These are phyloP conservation scores for Aspergillus sparsus DNA, from an alignment of 495 filamentous ascomycete genomes.

Conservation along the genomic window DNA sequence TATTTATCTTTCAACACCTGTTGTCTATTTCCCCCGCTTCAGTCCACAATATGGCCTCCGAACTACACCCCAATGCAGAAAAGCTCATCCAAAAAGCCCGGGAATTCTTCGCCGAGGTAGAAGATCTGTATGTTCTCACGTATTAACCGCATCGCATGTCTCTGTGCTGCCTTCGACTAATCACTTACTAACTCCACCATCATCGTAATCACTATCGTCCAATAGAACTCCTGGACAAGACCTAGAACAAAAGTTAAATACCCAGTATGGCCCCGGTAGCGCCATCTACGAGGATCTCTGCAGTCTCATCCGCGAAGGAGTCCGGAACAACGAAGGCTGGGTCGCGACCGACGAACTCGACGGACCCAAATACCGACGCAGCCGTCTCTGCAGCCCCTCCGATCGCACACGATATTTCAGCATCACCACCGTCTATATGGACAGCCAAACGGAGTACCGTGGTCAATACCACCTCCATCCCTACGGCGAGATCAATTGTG, in stretches of 20 bases:
- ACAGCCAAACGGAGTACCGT: constrained; percentile 38
- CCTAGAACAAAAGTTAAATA: constrained; percentile 43
- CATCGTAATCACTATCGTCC: neutral
- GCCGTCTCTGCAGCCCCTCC: constrained; percentile 39
- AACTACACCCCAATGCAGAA: constrained; percentile 35
- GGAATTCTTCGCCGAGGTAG: constrained; percentile 45
- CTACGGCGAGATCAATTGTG: constrained; percentile 52
- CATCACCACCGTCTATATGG: constrained; percentile 55
- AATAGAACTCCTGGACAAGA: constrained; percentile 45
- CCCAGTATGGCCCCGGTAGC: constrained; percentile 43
- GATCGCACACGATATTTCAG: constrained; percentile 44
- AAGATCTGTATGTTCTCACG: constrained; percentile 40
- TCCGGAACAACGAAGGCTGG: constrained; percentile 45
- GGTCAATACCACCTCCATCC: constrained; percentile 51
- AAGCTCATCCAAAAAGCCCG: constrained; percentile 37
- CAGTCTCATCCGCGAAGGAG: constrained; percentile 35
- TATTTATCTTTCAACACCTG: neutral
- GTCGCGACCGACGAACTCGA: constrained; percentile 39
- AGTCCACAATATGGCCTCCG: neutral
- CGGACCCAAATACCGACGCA: constrained; percentile 45
- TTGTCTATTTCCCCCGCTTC: neutral
- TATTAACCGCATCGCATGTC: too few species aligned
- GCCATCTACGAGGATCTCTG: constrained; percentile 46
- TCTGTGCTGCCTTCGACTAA: neutral
- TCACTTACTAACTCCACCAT: neutral